A percentile compares a stretch with the other conserved stretches of the same genome.
These are phyloP conservation scores for Noccaea caerulescens DNA, from an alignment of 345 rosid species.

Conservation along the genomic window DNA sequence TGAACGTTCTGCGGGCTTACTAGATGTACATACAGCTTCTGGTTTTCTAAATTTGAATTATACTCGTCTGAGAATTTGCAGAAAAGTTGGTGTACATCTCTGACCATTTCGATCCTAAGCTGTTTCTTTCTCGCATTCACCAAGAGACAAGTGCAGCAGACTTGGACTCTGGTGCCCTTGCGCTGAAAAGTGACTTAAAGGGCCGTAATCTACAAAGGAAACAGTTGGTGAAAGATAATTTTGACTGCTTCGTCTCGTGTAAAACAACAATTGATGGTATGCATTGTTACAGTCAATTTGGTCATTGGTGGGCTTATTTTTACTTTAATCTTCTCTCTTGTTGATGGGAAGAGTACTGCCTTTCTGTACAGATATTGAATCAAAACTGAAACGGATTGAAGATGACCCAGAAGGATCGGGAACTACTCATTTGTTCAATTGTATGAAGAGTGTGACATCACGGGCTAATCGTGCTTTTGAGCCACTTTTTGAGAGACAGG, in stretches of 20 bases:
- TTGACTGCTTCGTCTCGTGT: slow-evolving; percentile 98
- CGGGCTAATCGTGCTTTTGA: slow-evolving; percentile 82
- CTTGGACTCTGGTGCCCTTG: slow-evolving; percentile 89
- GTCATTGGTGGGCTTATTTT: slow-evolving; percentile 13
- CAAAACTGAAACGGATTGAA: slow-evolving; percentile 90
- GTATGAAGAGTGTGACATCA: slow-evolving; percentile 81
- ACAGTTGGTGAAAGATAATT: slow-evolving; percentile 92
- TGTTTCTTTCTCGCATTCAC: slow-evolving; percentile 87
- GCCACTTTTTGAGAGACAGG: slow-evolving; percentile 98
- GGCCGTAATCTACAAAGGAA: slow-evolving; percentile 89
- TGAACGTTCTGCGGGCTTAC: neutral
- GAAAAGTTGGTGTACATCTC: slow-evolving; percentile 89
- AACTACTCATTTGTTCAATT: slow-evolving; percentile 75
- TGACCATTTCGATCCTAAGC: slow-evolving; percentile 84
- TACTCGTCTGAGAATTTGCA: slow-evolving; percentile 48
- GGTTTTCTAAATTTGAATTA: neutral
- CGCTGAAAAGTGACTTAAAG: slow-evolving; percentile 85
- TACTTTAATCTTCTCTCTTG: slow-evolving; percentile 10
- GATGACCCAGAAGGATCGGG: slow-evolving; percentile 97
- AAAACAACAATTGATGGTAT: slow-evolving; percentile 98
- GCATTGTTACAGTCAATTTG: slow-evolving; percentile 25
- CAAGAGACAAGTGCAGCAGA: slow-evolving; percentile 79
- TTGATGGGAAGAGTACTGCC: slow-evolving; percentile 36
- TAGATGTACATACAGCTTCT: slow-evolving; percentile 6
- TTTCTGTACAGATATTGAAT: slow-evolving; percentile 73